Evolutionary conservation across 305 asterid genomes (phyloP).

Genomic region (Solanum hybrid): DNA sequence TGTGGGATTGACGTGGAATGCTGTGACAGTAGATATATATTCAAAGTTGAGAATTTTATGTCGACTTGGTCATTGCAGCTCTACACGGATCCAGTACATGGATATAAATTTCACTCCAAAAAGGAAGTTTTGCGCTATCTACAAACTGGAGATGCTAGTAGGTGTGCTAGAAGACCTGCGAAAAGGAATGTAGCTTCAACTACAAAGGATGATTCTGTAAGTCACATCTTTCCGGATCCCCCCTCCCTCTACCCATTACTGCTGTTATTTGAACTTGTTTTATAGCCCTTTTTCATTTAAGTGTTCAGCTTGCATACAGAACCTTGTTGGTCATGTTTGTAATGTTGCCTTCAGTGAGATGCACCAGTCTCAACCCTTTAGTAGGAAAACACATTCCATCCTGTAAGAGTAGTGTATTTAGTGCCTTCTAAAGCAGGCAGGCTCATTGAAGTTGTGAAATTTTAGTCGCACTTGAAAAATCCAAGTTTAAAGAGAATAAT

Average conservation of each 20-base stretch:
- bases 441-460: not conserved
- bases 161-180: conserved; percentile 22
- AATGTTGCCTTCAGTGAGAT: not conserved
- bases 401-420: not conserved
- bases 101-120: conserved; percentile 35
- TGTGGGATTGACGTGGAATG: not conserved
- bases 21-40: not conserved
- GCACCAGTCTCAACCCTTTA: not conserved
- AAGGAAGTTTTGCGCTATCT: conserved; percentile 30
- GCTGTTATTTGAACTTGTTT: conserved; percentile 1
- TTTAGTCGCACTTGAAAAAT: not conserved
- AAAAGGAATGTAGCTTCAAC: conserved; percentile 11
- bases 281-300: not conserved
- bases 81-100: conserved; percentile 39
- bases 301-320: not conserved
- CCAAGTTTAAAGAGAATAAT: not conserved
- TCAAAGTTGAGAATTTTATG: not conserved
- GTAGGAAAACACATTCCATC: not conserved
- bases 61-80: conserved; percentile 28
- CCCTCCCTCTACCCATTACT: not conserved
- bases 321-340: not conserved
- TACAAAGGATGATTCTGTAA: conserved; percentile 21
- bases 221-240: conserved; percentile 6
- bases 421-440: not conserved
- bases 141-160: conserved; percentile 24